A percentile compares a stretch with the other conserved stretches of the same genome.
Evolutionary conservation across 768 basidiomycete species (phyloP).

Genomic region (Cytidiella melzeri): DNA sequence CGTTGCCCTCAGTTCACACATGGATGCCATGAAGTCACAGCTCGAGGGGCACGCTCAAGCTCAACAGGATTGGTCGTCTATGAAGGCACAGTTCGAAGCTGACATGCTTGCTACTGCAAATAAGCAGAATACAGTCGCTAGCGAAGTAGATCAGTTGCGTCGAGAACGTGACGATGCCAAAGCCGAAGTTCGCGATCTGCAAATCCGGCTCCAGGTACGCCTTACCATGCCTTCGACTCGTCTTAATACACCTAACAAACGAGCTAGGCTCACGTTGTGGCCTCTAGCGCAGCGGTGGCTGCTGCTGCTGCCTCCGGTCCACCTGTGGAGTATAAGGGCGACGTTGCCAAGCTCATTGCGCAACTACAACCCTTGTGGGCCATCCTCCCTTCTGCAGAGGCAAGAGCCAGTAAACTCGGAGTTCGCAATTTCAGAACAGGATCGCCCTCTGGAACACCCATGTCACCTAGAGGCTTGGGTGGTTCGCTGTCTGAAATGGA

Average conservation of each 20-base stretch:
- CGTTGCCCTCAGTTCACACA: conserved; percentile 22
- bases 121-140: conserved; percentile 16
- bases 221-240: too few relatives aligned
- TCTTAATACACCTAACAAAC: too few relatives aligned
- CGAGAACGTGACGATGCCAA: conserved; percentile 22
- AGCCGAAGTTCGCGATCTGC: conserved; percentile 23
- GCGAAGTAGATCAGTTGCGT: conserved; percentile 17
- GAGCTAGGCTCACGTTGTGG: conserved; percentile 6
- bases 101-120: conserved; percentile 14
- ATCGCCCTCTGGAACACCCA: conserved; percentile 19
- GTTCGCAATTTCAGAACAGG: conserved; percentile 40
- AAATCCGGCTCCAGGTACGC: conserved; percentile 43
- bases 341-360: conserved; percentile 50
- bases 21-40: conserved; percentile 20
- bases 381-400: conserved; percentile 78
- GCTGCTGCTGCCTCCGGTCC: conserved; percentile 8
- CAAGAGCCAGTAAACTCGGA: conserved; percentile 60
- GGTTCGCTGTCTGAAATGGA: conserved; percentile 77
- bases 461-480: conserved; percentile 25
- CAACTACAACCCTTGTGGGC: conserved; percentile 73
- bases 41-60: conserved; percentile 13
- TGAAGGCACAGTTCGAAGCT: conserved; percentile 16
- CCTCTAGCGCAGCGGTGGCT: conserved; percentile 6
- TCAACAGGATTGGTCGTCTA: conserved; percentile 18
- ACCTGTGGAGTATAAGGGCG: conserved; percentile 30